Evolutionary conservation across 345 rosid species (phyloP), one percentile per base, ranked within the genome.

Genomic region (Corymbia maculata): DNA sequence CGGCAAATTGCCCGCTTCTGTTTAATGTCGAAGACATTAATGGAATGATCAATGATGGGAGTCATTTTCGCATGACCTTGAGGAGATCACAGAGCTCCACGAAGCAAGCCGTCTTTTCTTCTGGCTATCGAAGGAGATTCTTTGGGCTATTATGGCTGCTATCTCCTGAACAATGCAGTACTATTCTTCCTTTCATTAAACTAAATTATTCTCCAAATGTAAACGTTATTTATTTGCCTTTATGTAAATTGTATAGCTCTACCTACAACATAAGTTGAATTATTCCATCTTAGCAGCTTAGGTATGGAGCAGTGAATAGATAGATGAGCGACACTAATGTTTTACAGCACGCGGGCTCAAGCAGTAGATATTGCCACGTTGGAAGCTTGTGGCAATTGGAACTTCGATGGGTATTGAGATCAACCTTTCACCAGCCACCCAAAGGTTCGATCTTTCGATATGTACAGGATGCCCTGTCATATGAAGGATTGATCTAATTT

Each of bases 381-480:
- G 17, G 45, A 89, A 88, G 88, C 89, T 12, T 26, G 88, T 1
- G 90, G 85, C 12, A 42, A 84, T 68, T 93, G 92, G 94, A 89
- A 92, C 86, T 49, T 92, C 22, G n/a, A 86, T 15, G 90, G 89
- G 85, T 87, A 89, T 26, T 92, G 94, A 94, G 68, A 75, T 70
- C 88, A 89, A 26, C 92, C 93, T 22, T 94, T 92, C 75, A 91
- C 93, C 5, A 86, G 89, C 36, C 94, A 94, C 51, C 94, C 94
- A 26, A 94, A 91, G 93, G 94, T 92, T 44, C 9, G 47, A 88
- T 45, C 32, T 51, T 53, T 32, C 86, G 2, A 21, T 82, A 2
- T 16, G 52, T 11, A 45, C 70, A 28, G 32, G 21, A 55, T 55
- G 28, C 61, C 61, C 30, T 61, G 32, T 6, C 32, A 61, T 28